These are phyloP conservation scores for Trichophyton rubrum DNA, from an alignment of 2,329 filamentous ascomycete species.

Conservation along the genomic window DNA sequence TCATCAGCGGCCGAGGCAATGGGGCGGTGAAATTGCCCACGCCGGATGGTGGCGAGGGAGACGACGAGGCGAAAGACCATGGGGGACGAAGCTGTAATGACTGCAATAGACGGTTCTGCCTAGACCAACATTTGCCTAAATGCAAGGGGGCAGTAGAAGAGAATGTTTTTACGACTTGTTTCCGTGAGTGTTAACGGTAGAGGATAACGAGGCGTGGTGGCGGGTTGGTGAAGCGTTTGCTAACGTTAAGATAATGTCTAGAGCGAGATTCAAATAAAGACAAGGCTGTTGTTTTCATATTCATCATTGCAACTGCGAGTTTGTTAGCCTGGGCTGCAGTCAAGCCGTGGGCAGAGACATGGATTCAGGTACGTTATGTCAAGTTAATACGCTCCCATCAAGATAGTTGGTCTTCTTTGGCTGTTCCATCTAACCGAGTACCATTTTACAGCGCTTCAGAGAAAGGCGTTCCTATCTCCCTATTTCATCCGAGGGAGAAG, in stretches of 20 bases:
- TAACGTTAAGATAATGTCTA: conserved; percentile 16
- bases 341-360: conserved; percentile 47
- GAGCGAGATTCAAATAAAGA: conserved; percentile 57
- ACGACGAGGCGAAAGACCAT: conserved; percentile 23
- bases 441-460: neutral
- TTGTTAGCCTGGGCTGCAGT: conserved; percentile 48
- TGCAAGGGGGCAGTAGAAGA: conserved; percentile 51
- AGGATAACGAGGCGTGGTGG: neutral
- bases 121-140: conserved; percentile 49
- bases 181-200: conserved; percentile 36
- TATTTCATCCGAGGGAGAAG: neutral
- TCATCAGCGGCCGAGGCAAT: conserved; percentile 12
- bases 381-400: neutral
- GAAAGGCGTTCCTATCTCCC: conserved; percentile 1
- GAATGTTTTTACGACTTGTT: conserved; percentile 54
- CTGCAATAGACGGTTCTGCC: conserved; percentile 55
- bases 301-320: conserved; percentile 51
- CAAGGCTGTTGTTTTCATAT: conserved; percentile 52
- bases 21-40: neutral
- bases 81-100: conserved; percentile 47
- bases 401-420: neutral
- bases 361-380: conserved; percentile 36
- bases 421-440: neutral
- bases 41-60: conserved; percentile 8
- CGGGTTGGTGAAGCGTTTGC: neutral